Evolutionary conservation across 306 rosid genomes (phyloP).

Genomic region (Cicer pinnatifidum): DNA sequence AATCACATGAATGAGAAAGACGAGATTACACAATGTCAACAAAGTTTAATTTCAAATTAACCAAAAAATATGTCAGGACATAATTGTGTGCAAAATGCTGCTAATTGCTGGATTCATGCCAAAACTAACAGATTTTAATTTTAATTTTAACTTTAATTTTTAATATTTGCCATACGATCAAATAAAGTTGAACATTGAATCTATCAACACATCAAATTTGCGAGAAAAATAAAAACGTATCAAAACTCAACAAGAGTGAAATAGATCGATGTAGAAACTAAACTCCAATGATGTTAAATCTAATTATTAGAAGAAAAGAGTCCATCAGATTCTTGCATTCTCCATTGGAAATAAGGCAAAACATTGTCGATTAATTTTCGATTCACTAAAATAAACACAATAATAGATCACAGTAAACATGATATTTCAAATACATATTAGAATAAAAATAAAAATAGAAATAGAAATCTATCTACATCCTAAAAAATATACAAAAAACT

Average conservation of each 20-base stretch:
- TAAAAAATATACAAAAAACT: conserved; percentile 1
- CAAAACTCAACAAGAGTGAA: conserved; percentile 24
- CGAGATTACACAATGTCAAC: conserved; percentile 16
- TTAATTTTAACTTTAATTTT: background rate
- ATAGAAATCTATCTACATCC: background rate
- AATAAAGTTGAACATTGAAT: conserved; percentile 5
- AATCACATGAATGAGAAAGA: conserved; percentile 15
- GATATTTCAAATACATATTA: conserved; percentile 34
- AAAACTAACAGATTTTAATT: background rate
- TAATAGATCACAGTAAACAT: conserved; percentile 9
- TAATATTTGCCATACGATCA: no score
- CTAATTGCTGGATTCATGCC: conserved; percentile 5
- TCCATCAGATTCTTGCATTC: conserved; percentile 9
- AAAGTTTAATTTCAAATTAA: conserved; percentile 24
- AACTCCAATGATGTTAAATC: conserved; percentile 20
- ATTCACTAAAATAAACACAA: conserved; percentile 32
- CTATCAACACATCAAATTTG: background rate
- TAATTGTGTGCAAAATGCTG: background rate
- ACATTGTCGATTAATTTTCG: conserved; percentile 1
- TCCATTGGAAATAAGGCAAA: conserved; percentile 33
- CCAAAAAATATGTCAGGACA: conserved; percentile 16
- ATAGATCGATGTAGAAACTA: conserved; percentile 40
- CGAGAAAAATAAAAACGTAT: conserved; percentile 10
- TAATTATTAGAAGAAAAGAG: background rate
- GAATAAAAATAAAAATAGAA: background rate